Evolutionary conservation across 1,139 yeast species (phyloP).

Genomic region (Kodamaea alishanica): DNA sequence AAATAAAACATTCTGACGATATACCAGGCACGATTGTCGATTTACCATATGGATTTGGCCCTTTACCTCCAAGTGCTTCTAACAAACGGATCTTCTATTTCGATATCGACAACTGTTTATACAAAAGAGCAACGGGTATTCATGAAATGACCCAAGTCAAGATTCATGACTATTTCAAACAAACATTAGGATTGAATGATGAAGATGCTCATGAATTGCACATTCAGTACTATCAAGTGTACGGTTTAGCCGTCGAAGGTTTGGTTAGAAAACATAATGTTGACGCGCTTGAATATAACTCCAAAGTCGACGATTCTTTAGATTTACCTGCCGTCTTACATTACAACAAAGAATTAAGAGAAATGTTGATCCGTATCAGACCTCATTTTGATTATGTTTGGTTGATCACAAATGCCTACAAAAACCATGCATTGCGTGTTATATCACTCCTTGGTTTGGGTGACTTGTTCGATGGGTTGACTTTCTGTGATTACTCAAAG

Average conservation of each 20-base stretch:
- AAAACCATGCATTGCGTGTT: conserved; percentile 79
- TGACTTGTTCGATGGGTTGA: conserved; percentile 88
- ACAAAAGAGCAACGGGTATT: conserved; percentile 67
- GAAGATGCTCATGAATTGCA: conserved; percentile 77
- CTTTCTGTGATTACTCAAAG: conserved; percentile 78
- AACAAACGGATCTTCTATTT: conserved; percentile 65
- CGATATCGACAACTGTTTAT: conserved; percentile 90
- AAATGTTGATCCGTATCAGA: conserved; percentile 46
- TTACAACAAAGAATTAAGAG: conserved; percentile 55
- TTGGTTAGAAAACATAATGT: conserved; percentile 76
- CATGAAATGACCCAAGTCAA: conserved; percentile 85
- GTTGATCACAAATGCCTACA: conserved; percentile 94
- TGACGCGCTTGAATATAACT: conserved; percentile 85
- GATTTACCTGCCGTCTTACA: conserved; percentile 73
- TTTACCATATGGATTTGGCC: conserved; percentile 47
- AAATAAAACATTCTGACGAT: conserved; percentile 10
- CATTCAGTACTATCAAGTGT: conserved; percentile 71
- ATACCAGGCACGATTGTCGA: conserved; percentile 35
- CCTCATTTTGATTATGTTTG: conserved; percentile 45
- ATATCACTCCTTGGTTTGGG: conserved; percentile 78
- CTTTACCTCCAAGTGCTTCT: conserved; percentile 30
- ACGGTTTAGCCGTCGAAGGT: conserved; percentile 93
- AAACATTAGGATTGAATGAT: conserved; percentile 55
- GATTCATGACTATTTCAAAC: conserved; percentile 77
- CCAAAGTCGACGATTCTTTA: conserved; percentile 84